Base-by-base conservation (phyloP, 345 rosid species). In the Pseudoturritis turrita region DNA sequence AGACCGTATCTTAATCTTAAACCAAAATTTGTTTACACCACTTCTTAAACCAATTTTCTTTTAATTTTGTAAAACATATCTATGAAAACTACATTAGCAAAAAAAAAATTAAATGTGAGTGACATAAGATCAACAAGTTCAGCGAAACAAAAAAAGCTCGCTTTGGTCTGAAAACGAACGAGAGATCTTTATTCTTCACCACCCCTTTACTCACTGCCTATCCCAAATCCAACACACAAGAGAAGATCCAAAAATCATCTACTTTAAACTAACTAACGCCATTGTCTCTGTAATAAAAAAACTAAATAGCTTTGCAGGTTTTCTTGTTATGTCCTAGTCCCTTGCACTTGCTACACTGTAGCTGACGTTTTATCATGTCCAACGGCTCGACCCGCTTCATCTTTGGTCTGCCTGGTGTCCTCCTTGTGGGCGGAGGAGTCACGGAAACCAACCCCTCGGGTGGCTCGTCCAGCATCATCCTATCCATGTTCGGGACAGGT, bases 321-420 rank as follows among this genome's bases (percentile, higher is more conserved):
- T 86, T 87, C 82, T 91, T 91, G 76, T 94, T 94, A 79, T 94
- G 98, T 61, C 97, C 98, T 51, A 91, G 83, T 23, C 98, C 96
- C 82, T 94, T 94, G 88, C 98, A 94, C 79, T 82, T 85, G 86
- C 98, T 94, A 79, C 98, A 94, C 58, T 94, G 98, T 21, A 91
- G 91, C 80, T 89, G 94, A 58, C 97, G 86, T 72, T 85, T 94
- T 13, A 81, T 81, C 46, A 89, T 76, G 40, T 88, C 98, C 4
- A 81, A 44, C 8, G 87, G 80, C 62, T 89, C 96, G 8, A 74
- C 75, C 45, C 82, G 86, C 81, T 89, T 89, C 78, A 71, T 76
- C 85, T 89, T 91, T 5, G 96, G 91, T 58, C 93, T 82, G 15
- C 98, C 98, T 7, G 92, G 91, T 12, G 91, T 86, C 40, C 96